These are phyloP conservation scores for Venturiaceae sp. DNA, from an alignment of 2,329 filamentous ascomycete genomes.

Conservation along the genomic window DNA sequence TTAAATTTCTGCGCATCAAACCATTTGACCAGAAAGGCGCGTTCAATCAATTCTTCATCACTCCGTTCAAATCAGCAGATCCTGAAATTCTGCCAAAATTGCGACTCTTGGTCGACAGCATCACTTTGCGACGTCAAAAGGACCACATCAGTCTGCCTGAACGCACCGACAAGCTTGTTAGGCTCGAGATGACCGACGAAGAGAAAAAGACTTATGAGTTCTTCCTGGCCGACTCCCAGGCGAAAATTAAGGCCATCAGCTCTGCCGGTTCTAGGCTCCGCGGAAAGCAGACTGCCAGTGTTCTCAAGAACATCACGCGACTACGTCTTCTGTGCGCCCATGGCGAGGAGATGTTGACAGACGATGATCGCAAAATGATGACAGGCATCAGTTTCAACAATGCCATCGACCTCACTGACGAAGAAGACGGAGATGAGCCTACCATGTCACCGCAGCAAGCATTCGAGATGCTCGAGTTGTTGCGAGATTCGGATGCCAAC, in stretches of 20 bases:
- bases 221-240: conserved; percentile 72
- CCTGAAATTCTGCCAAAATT: conserved; percentile 76
- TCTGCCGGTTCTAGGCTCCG: conserved; percentile 57
- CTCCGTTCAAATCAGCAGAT: conserved; percentile 80
- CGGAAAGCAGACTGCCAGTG: conserved; percentile 86
- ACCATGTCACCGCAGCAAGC: conserved; percentile 58
- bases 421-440: conserved; percentile 49
- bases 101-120: conserved; percentile 83
- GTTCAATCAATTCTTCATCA: conserved; percentile 72
- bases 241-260: conserved; percentile 68
- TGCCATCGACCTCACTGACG: conserved; percentile 81
- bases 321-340: conserved; percentile 87
- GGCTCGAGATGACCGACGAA: conserved; percentile 63
- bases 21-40: conserved; percentile 72
- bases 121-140: conserved; percentile 84
- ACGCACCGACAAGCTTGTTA: conserved; percentile 62
- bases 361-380: conserved; percentile 70
- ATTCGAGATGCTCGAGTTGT: conserved; percentile 75
- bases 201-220: conserved; percentile 74
- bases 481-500: conserved; percentile 73
- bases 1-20: conserved; percentile 70
- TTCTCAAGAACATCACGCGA: conserved; percentile 85
- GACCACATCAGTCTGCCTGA: conserved; percentile 78
- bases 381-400: conserved; percentile 75
- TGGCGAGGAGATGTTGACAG: conserved; percentile 79